Base-by-base conservation (phyloP, 2,329 filamentous ascomycete genomes). In the Colletotrichum sp. region DNA sequence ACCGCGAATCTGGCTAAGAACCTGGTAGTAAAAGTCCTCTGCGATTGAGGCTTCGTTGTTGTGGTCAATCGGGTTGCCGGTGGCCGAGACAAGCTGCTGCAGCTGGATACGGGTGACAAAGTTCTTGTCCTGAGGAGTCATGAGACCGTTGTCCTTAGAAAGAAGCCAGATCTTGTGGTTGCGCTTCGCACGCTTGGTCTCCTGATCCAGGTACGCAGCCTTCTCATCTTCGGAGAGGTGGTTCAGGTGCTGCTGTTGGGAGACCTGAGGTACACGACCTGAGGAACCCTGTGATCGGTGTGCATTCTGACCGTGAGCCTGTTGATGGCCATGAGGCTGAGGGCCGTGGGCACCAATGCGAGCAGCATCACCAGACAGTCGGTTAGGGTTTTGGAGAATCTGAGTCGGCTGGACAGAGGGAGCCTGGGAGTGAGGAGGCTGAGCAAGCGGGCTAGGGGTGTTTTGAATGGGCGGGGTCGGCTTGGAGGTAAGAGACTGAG, bases 71-170 rank as follows among this genome's bases (percentile, higher is more conserved):
- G 96, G 91, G 81, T 96, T 97, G 12, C 96, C 96, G 28, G 96
- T 98, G 10, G 97, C 96, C 13, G 96, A 93, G 70, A 99, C 95
- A 44, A 99, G 91, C 83, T 99, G 97, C 86, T 99, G 97, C 69
- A 99, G 90, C 84, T 99, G 97, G 79, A 99, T 99, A 21, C 97
- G 93, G 7, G 97, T 99, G 79, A 99, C 98, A 86, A 99, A 99
- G 84, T 98, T 99, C 89, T 99, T 99, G 86, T 99, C 97, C 83
- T 99, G 96, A 1, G 97, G 97, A 6, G 97, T 99, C 97, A 99
- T 99, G 77, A 99, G 87, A 28, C 97, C 97, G 82, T 99, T 99
- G 81, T 98, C 96, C 86, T 95, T 96, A 28, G 95, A 98, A 69
- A 98, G 88, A 57, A 98, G 89, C 87, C 96, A 96, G 77, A 99